Evolutionary conservation across 768 basidiomycete genomes (phyloP).

Genomic region (Leccinum arenicola): DNA sequence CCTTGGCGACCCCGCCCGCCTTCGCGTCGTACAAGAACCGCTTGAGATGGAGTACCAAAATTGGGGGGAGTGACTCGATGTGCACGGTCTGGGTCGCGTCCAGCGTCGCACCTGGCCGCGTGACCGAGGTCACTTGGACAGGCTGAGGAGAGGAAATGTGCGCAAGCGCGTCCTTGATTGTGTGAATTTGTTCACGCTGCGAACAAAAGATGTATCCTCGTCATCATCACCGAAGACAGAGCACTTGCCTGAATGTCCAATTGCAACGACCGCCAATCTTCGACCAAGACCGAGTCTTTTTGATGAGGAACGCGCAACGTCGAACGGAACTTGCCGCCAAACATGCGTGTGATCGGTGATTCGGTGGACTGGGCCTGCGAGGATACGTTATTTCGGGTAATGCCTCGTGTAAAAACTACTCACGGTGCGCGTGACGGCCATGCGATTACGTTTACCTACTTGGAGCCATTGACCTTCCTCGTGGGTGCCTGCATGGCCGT

Average conservation of each 20-base stretch:
- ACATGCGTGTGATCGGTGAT: slow-evolving; percentile 87
- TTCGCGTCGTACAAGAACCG: slow-evolving; percentile 82
- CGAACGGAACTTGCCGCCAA: slow-evolving; percentile 89
- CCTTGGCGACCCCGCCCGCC: slow-evolving; percentile 79
- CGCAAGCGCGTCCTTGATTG: slow-evolving; percentile 79
- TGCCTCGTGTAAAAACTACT: slow-evolving; percentile 28
- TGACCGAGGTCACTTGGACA: slow-evolving; percentile 65
- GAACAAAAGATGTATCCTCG: background rate
- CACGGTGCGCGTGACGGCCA: slow-evolving; percentile 76
- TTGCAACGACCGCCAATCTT: slow-evolving; percentile 87
- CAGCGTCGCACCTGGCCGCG: slow-evolving; percentile 53
- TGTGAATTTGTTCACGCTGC: slow-evolving; percentile 69
- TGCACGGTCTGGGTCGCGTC: slow-evolving; percentile 74
- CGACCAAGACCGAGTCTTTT: slow-evolving; percentile 83
- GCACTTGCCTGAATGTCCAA: slow-evolving; percentile 79
- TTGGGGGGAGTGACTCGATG: slow-evolving; percentile 79
- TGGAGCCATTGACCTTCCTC: slow-evolving; percentile 86
- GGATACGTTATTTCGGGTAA: background rate
- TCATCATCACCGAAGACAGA: background rate
- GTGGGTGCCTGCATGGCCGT: slow-evolving; percentile 19
- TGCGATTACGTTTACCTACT: slow-evolving; percentile 80
- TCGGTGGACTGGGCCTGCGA: slow-evolving; percentile 69
- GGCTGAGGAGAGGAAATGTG: slow-evolving; percentile 77
- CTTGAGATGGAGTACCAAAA: slow-evolving; percentile 88
- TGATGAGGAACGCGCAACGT: slow-evolving; percentile 78